Evolutionary conservation across 2,329 filamentous ascomycete genomes (phyloP).

Genomic region (Fusarium tuaranense): DNA sequence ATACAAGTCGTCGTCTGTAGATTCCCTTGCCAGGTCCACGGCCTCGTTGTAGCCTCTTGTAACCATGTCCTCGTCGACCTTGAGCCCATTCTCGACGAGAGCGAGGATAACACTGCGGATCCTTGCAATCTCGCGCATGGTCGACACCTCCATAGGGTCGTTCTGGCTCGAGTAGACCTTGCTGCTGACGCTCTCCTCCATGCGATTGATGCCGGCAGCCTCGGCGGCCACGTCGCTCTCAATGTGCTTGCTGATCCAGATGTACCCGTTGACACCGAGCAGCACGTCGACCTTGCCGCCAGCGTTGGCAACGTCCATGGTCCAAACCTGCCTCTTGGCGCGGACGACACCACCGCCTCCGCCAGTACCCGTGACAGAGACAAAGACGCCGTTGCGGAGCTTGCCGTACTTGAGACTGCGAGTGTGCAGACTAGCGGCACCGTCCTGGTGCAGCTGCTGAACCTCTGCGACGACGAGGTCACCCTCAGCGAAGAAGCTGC

Average conservation of each 20-base stretch:
- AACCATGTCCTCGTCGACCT: slow-evolving; percentile 92
- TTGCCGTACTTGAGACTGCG: slow-evolving; percentile 94
- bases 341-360: slow-evolving; percentile 90
- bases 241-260: slow-evolving; percentile 91
- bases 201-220: slow-evolving; percentile 76
- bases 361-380: slow-evolving; percentile 83
- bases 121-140: slow-evolving; percentile 88
- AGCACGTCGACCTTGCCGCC: slow-evolving; percentile 83
- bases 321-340: slow-evolving; percentile 88
- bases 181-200: slow-evolving; percentile 88
- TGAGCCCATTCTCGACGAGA: slow-evolving; percentile 82
- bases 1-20: slow-evolving; percentile 70
- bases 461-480: slow-evolving; percentile 96
- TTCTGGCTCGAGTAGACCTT: slow-evolving; percentile 97
- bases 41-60: slow-evolving; percentile 85
- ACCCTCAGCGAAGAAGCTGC: slow-evolving; percentile 96
- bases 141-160: slow-evolving; percentile 80
- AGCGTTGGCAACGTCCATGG: slow-evolving; percentile 69
- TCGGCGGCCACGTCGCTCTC: slow-evolving; percentile 66
- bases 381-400: slow-evolving; percentile 91
- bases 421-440: slow-evolving; percentile 88
- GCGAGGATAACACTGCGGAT: slow-evolving; percentile 85
- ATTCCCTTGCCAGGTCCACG: slow-evolving; percentile 76
- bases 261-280: slow-evolving; percentile 95
- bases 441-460: slow-evolving; percentile 88